Evolutionary conservation across 345 rosid species (phyloP), one percentile per base, ranked within the genome.

Genomic region (Gossypium anomalum): DNA sequence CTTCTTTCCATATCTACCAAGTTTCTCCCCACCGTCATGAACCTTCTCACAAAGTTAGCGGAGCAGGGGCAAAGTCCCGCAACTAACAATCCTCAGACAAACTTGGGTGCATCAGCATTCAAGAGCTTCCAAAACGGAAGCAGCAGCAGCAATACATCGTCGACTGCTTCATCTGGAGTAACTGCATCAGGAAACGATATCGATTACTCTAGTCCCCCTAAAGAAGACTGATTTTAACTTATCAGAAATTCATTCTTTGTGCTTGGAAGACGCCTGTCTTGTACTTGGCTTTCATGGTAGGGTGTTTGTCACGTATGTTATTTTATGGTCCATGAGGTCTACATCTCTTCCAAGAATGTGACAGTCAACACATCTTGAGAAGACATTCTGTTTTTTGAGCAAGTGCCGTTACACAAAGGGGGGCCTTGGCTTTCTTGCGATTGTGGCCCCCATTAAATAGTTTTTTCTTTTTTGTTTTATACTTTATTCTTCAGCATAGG

Each of bases 21-120:
- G 81, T 83, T 95, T 72, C 79, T 95, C 77, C 99, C 98, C n/a
- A 95, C 98, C 7, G 76, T 96, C 19, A 89, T 92, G 98, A 96
- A 93, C 85, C 92, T 96, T 81, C 82, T 96, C 19, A 91, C 76
- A 77, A 93, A 86, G 78, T 89, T 96, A 70, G 97, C 94, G 0
- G 89, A 86, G 77, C 89, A 88, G 77, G 99, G 97, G 41, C 81
- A 90, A 76, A 71, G 73, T 15, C 85, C 94, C 7, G 82, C 84
- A 9, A 22, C 87, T 20, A 76, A 75, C n/a, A 77, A 79, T 71
- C 83, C 85, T 45, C 86, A 68, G 2, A 75, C 82, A 74, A 84
- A 83, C 77, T 82, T 82, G 2, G 77, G 67, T n/a, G 1, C 47
- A 29, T 81, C 77, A 74, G 41, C 41, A 53, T 6, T 61, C 86